Conservation (phyloP, 176 grass and related monocot genomes). For the Bothriochloa decipiens region DNA sequence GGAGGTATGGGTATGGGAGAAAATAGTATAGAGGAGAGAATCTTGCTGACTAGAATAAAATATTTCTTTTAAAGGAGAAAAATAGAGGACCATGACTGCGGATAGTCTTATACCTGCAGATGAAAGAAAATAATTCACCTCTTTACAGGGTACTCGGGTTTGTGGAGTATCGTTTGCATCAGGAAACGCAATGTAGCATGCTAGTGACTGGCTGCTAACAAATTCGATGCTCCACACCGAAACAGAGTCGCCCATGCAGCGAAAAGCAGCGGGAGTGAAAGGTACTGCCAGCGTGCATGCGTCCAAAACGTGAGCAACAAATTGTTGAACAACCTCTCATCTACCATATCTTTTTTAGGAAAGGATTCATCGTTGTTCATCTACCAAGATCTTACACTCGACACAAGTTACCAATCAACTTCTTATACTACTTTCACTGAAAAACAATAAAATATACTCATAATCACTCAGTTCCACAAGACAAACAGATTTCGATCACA, state of each 20-base stretch:
- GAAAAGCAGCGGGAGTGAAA: neutral
- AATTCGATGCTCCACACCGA: neutral
- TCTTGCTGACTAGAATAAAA: no score
- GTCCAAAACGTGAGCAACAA: neutral
- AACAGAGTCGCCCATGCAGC: neutral
- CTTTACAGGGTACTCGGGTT: neutral
- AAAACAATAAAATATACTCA: neutral
- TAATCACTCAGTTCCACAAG: neutral
- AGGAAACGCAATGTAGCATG: neutral
- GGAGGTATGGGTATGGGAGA: no score
- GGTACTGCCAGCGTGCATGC: neutral
- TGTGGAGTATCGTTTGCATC: neutral
- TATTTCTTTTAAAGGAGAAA: no score
- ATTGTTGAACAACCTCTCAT: constrained; percentile 30
- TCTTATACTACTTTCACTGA: neutral
- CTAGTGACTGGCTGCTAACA: neutral
- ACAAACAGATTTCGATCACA: constrained; percentile 11
- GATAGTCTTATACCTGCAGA: no score
- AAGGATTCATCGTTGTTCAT: neutral
- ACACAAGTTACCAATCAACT: neutral
- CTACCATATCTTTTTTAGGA: neutral
- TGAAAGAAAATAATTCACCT: no score
- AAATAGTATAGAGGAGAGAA: no score
- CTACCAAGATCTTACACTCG: constrained; percentile 13
- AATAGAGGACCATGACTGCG: no score